Evolutionary conservation across 1,284 basidiomycete genomes (phyloP).

Genomic region (Puccinia coronata): DNA sequence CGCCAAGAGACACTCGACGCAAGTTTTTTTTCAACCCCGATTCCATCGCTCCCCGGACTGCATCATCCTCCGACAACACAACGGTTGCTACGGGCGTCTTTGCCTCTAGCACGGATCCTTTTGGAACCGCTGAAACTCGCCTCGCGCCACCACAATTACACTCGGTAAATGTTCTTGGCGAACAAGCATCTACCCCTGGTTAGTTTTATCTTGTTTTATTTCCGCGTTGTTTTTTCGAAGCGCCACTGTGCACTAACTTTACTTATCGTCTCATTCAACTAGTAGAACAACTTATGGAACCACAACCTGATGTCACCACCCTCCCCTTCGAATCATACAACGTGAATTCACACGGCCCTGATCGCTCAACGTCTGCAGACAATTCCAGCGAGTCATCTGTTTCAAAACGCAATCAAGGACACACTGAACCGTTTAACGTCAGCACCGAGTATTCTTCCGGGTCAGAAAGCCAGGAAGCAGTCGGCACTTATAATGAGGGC

Average conservation of each 20-base stretch:
- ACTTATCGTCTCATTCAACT: not conserved
- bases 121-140: not conserved
- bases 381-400: not conserved
- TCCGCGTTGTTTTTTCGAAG: not conserved
- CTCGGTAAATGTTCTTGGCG: too few species aligned
- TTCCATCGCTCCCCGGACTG: not conserved
- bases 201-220: too few species aligned
- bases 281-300: not conserved
- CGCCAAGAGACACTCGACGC: not conserved
- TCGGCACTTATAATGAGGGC: too few species aligned
- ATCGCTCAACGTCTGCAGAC: slow-evolving; percentile 19
- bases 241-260: not conserved
- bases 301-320: not conserved
- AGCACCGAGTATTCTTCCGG: not conserved
- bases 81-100: not conserved
- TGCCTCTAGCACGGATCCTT: too few species aligned
- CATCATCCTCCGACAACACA: not conserved
- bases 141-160: not conserved
- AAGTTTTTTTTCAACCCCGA: slow-evolving; percentile 2
- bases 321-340: not conserved
- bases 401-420: slow-evolving; percentile 1
- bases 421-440: too few species aligned
- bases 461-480: not conserved
- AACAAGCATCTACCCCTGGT: not conserved
- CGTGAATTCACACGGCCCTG: not conserved